Conservation (phyloP, 345 rosid species). For the Draba incana region DNA sequence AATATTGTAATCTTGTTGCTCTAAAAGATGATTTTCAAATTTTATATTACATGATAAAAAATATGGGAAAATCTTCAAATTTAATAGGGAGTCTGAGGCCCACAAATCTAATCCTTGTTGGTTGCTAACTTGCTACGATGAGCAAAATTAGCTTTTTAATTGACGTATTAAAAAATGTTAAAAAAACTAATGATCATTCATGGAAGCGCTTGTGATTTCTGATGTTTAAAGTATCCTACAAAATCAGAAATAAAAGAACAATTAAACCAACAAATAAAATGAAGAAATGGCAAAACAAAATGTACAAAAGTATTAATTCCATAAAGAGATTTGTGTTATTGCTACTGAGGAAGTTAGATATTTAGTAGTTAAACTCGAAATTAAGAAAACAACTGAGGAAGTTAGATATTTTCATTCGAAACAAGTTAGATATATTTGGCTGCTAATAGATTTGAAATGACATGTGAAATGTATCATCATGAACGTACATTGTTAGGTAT, state of each 20-base stretch:
- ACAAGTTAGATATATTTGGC: conserved; percentile 17
- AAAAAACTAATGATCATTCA: conserved; percentile 26
- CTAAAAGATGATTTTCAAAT: background rate
- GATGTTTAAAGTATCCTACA: background rate
- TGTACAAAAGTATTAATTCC: background rate
- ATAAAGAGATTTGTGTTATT: background rate
- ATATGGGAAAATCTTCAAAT: background rate
- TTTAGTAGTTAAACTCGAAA: background rate
- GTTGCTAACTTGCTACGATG: conserved; percentile 38
- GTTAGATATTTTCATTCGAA: conserved; percentile 5
- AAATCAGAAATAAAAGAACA: background rate
- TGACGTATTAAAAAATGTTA: conserved; percentile 11
- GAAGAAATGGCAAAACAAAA: background rate
- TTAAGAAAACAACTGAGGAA: background rate
- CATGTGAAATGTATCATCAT: conserved; percentile 40
- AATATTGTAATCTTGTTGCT: conserved; percentile 1
- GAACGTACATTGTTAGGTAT: conserved; percentile 41
- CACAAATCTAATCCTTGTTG: conserved; percentile 42
- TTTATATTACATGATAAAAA: conserved; percentile 6
- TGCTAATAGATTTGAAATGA: conserved; percentile 30
- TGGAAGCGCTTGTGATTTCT: background rate
- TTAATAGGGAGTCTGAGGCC: conserved; percentile 26
- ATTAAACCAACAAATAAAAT: background rate
- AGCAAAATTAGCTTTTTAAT: background rate
- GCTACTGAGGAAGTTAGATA: background rate